These are phyloP conservation scores for Pistacia vera DNA, from an alignment of 345 rosid species.

Conservation along the genomic window DNA sequence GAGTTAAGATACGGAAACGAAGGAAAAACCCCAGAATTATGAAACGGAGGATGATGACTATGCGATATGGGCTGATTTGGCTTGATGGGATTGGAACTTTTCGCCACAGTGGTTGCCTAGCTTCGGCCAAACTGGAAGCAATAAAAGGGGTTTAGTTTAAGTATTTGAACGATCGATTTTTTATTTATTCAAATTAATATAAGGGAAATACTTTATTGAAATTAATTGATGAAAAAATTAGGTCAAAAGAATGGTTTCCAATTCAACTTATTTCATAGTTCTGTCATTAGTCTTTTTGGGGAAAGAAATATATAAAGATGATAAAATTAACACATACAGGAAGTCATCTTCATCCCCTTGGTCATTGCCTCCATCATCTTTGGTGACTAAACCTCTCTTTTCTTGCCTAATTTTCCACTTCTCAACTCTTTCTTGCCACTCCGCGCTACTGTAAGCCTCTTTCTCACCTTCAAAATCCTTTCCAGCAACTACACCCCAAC, in stretches of 20 bases:
- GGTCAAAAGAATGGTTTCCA: not conserved
- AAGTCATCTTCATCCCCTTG: slow-evolving; percentile 77
- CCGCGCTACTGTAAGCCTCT: slow-evolving; percentile 65
- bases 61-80: slow-evolving; percentile 88
- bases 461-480: slow-evolving; percentile 80
- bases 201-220: too few relatives aligned
- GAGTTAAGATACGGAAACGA: slow-evolving; percentile 88
- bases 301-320: not conserved
- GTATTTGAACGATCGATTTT: too few relatives aligned
- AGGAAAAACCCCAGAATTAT: slow-evolving; percentile 77
- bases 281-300: not conserved
- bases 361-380: slow-evolving; percentile 60
- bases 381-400: slow-evolving; percentile 76
- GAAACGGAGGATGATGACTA: slow-evolving; percentile 89
- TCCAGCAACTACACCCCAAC: slow-evolving; percentile 45
- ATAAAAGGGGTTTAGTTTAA: too few relatives aligned
- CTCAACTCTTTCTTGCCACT: slow-evolving; percentile 95
- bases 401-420: slow-evolving; percentile 94
- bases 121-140: slow-evolving; percentile 81
- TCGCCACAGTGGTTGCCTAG: slow-evolving; percentile 93
- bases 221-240: too few relatives aligned
- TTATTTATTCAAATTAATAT: too few relatives aligned
- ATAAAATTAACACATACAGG: slow-evolving; percentile 46
- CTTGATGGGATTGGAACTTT: slow-evolving; percentile 89
- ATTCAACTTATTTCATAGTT: too few relatives aligned